phyloP scores from a whole-genome alignment of 371 early-diverging fungal species.

The Rhizopus arrhizus region DNA sequence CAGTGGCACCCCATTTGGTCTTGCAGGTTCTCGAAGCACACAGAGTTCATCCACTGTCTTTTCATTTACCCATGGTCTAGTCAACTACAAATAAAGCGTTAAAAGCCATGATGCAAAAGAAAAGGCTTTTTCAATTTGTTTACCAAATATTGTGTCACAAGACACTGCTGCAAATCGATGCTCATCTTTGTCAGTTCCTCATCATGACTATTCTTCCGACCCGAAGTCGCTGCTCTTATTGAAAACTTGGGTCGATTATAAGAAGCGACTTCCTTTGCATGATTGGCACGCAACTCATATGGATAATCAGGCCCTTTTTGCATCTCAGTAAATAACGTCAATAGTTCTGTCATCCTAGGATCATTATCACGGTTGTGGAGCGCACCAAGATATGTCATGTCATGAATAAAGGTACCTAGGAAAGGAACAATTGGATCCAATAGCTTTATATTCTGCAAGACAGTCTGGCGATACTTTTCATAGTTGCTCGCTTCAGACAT shows the following conservation, averaged over 20 bases:
- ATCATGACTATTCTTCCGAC: conserved; percentile 24
- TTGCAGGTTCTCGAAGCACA: conserved; percentile 66
- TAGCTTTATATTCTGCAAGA: conserved; percentile 10
- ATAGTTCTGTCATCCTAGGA: conserved; percentile 46
- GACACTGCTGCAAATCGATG: conserved; percentile 48
- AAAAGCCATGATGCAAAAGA: conserved; percentile 25
- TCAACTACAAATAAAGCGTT: conserved; percentile 52
- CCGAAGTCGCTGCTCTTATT: conserved; percentile 19
- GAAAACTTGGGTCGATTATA: not conserved
- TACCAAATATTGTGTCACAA: conserved; percentile 71
- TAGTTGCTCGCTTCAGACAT: conserved; percentile 77
- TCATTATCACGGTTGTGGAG: conserved; percentile 44
- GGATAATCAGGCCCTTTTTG: conserved; percentile 66
- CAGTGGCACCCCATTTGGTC: conserved; percentile 28
- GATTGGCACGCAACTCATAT: conserved; percentile 49
- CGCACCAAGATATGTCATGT: conserved; percentile 72
- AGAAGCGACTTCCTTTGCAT: conserved; percentile 43
- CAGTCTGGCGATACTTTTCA: conserved; percentile 57
- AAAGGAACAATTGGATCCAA: conserved; percentile 72
- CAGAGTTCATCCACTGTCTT: conserved; percentile 78
- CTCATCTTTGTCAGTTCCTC: conserved; percentile 27
- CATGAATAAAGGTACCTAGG: conserved; percentile 78
- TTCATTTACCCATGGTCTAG: conserved; percentile 63
- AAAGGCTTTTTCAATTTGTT: not conserved
- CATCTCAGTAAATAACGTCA: conserved; percentile 52